Evolutionary conservation across 306 rosid species (phyloP).

Genomic region (Oemleria cerasiformis): DNA sequence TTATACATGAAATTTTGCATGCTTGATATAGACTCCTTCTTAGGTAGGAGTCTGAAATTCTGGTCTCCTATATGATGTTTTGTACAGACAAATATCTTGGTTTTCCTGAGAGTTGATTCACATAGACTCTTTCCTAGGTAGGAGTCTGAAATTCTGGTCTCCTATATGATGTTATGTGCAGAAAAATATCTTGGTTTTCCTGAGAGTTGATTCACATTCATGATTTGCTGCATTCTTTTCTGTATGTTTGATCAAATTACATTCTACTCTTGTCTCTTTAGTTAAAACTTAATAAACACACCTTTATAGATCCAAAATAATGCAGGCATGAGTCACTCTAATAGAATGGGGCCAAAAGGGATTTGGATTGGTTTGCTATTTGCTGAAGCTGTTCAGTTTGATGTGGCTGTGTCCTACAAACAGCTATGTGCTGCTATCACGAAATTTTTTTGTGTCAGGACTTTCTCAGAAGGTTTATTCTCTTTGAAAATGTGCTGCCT

Average conservation of each 20-base stretch:
- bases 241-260: background rate
- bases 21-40: constrained; percentile 1
- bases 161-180: background rate
- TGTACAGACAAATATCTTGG: background rate
- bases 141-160: background rate
- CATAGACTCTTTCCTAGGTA: background rate
- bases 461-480: background rate
- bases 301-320: background rate
- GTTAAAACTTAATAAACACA: background rate
- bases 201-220: background rate
- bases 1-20: constrained; percentile 2
- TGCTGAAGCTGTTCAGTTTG: background rate
- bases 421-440: background rate
- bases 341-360: background rate
- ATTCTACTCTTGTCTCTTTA: background rate
- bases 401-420: background rate
- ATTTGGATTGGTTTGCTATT: background rate
- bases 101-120: background rate
- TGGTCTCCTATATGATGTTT: background rate
- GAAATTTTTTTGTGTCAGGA: background rate
- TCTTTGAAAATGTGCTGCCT: background rate
- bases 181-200: background rate
- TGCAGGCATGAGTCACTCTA: background rate
- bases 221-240: background rate
- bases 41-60: background rate